Conservation (phyloP, 2,329 filamentous ascomycete species). For the Ophiostoma montium region DNA sequence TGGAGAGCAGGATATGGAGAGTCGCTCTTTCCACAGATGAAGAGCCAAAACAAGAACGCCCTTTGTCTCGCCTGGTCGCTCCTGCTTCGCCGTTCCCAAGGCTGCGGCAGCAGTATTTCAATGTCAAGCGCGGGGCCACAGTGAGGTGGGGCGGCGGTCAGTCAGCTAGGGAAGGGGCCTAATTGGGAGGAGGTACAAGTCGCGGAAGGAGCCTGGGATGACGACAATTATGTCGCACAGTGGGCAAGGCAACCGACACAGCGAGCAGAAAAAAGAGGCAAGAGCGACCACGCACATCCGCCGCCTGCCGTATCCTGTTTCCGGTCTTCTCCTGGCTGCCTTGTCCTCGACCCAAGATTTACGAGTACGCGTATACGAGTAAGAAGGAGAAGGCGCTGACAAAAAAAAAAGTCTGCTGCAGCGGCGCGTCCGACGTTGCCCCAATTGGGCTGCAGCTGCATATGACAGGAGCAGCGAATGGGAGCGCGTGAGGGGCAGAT, state of each 20-base stretch:
- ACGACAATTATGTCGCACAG: neutral
- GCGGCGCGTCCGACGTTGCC: slow-evolving; percentile 4
- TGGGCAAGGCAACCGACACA: neutral
- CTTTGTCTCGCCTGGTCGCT: neutral
- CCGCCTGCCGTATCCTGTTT: no score
- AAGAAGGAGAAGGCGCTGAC: neutral
- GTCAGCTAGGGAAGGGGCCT: neutral
- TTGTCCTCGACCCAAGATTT: no score
- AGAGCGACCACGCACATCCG: no score
- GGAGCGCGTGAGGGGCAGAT: neutral
- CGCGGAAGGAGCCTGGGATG: neutral
- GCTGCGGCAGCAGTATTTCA: slow-evolving; percentile 1
- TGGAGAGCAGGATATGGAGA: neutral
- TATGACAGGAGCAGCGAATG: neutral
- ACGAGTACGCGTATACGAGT: no score
- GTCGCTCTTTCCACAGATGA: neutral
- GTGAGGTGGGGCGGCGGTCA: slow-evolving; percentile 6
- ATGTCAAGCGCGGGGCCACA: neutral
- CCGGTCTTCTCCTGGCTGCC: no score
- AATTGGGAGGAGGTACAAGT: neutral
- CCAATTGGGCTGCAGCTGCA: neutral
- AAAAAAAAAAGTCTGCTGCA: slow-evolving; percentile 5
- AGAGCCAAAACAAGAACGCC: neutral
- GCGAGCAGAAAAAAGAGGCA: neutral
- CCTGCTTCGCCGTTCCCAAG: neutral